Percentiles rank a stretch among this genome's conserved stretches.
Evolutionary conservation across 768 basidiomycete species (phyloP).

Genomic region (Rhizopogon roseolus): DNA sequence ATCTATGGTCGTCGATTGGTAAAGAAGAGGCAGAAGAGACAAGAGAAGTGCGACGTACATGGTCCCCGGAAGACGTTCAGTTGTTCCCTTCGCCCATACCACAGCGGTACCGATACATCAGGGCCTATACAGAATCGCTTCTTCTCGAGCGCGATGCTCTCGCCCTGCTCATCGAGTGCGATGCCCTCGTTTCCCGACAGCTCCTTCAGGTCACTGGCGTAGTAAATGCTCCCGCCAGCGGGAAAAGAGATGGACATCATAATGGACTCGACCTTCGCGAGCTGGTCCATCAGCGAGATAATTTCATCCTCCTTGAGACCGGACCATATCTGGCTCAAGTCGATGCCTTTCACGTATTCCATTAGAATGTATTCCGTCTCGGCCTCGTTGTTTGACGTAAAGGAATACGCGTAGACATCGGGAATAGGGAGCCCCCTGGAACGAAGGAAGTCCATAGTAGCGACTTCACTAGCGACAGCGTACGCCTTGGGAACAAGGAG

Average conservation of each 20-base stretch:
- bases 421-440: slow-evolving; percentile 25
- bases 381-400: slow-evolving; percentile 21
- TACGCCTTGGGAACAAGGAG: slow-evolving; percentile 23
- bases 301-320: slow-evolving; percentile 33
- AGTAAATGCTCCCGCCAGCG: slow-evolving; percentile 50
- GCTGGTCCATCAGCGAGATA: slow-evolving; percentile 36
- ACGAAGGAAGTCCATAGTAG: slow-evolving; percentile 22
- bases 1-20: no score
- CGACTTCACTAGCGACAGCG: slow-evolving; percentile 25
- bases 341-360: slow-evolving; percentile 32
- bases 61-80: slow-evolving; percentile 51
- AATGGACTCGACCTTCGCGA: slow-evolving; percentile 40
- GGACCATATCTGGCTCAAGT: slow-evolving; percentile 36
- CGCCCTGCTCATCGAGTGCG: no score
- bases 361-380: slow-evolving; percentile 26
- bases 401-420: slow-evolving; percentile 27
- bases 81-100: slow-evolving; percentile 46
- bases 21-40: no score
- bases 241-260: slow-evolving; percentile 47
- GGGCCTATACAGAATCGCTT: slow-evolving; percentile 41
- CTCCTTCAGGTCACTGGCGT: slow-evolving; percentile 39
- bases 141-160: slow-evolving; percentile 32
- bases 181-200: no score
- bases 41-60: slow-evolving; percentile 40
- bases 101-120: slow-evolving; percentile 39